phyloP scores from a whole-genome alignment of 371 early-diverging fungal genomes.

The Mortierella sp. region DNA sequence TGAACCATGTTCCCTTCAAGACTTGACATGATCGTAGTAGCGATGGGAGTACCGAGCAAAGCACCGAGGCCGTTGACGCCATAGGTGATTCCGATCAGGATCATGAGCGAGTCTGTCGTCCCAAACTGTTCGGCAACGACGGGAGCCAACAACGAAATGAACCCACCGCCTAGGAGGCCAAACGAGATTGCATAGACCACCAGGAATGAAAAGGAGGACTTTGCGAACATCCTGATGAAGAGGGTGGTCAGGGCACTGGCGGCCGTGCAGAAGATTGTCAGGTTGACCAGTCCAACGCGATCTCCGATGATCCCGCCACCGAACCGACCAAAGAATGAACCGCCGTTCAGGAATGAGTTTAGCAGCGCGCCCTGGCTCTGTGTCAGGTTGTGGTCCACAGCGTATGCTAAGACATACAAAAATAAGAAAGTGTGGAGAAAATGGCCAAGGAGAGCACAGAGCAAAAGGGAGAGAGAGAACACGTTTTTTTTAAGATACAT shows the following conservation, averaged over 20 bases:
- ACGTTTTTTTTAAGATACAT: too few species aligned
- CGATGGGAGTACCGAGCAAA: constrained; percentile 62
- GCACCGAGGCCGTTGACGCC: constrained; percentile 62
- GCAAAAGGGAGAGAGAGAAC: constrained; percentile 50
- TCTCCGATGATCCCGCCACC: constrained; percentile 60
- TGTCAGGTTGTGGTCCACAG: constrained; percentile 54
- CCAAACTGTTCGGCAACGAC: constrained; percentile 59
- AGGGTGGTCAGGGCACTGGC: constrained; percentile 65
- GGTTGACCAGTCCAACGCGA: constrained; percentile 61
- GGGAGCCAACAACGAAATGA: constrained; percentile 62
- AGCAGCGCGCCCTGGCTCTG: constrained; percentile 55
- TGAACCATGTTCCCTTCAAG: constrained; percentile 27
- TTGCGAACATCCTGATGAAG: constrained; percentile 73
- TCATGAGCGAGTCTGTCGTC: constrained; percentile 52
- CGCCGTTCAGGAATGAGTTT: constrained; percentile 61
- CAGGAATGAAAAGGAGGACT: constrained; percentile 59
- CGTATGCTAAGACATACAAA: constrained; percentile 25
- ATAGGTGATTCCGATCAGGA: constrained; percentile 59
- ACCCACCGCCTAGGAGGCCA: constrained; percentile 65
- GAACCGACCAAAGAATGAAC: constrained; percentile 65
- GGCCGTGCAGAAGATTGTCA: constrained; percentile 60
- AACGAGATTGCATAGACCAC: constrained; percentile 65
- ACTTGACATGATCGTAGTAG: constrained; percentile 49
- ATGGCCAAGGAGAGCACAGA: constrained; percentile 18
- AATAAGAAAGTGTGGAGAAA: not conserved